Evolutionary conservation across 805 yeast species (phyloP).

Genomic region (Isabelozyma gotoi): DNA sequence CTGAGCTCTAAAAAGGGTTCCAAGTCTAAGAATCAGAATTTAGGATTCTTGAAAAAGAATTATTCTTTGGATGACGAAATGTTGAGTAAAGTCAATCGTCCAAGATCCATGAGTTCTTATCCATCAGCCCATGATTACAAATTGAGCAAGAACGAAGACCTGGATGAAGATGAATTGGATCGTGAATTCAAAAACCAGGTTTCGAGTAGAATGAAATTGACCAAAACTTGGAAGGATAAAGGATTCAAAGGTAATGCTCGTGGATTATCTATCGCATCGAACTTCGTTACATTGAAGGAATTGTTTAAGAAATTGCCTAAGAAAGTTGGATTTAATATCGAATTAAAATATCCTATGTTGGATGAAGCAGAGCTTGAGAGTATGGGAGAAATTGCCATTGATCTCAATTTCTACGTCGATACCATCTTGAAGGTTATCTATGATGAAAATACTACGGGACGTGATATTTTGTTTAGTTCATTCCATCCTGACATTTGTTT

Average conservation of each 20-base stretch:
- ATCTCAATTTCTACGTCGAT: slow-evolving; percentile 85
- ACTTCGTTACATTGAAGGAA: slow-evolving; percentile 85
- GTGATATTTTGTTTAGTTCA: slow-evolving; percentile 88
- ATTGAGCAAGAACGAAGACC: slow-evolving; percentile 8
- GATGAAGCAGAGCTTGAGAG: slow-evolving; percentile 89
- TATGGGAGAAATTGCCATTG: slow-evolving; percentile 81
- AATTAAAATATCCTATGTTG: slow-evolving; percentile 91
- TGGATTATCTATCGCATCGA: slow-evolving; percentile 86
- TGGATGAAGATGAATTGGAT: slow-evolving; percentile 32
- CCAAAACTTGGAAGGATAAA: slow-evolving; percentile 83
- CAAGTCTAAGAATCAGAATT: slow-evolving; percentile 1
- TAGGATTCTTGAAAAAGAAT: slow-evolving; percentile 8
- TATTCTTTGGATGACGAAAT: slow-evolving; percentile 37
- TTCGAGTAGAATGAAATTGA: slow-evolving; percentile 71
- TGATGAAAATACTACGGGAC: slow-evolving; percentile 66
- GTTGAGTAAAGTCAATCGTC: slow-evolving; percentile 30
- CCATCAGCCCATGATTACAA: slow-evolving; percentile 29
- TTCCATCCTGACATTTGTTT: slow-evolving; percentile 94
- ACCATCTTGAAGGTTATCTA: slow-evolving; percentile 78
- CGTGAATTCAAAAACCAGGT: slow-evolving; percentile 39
- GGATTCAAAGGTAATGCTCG: slow-evolving; percentile 92
- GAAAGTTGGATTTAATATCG: slow-evolving; percentile 89
- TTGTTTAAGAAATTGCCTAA: slow-evolving; percentile 78
- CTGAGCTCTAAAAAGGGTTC: slow-evolving; percentile 8
- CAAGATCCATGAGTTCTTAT: slow-evolving; percentile 40